These are phyloP conservation scores for Lactarius indigo DNA, from an alignment of 768 basidiomycete species.

Conservation along the genomic window DNA sequence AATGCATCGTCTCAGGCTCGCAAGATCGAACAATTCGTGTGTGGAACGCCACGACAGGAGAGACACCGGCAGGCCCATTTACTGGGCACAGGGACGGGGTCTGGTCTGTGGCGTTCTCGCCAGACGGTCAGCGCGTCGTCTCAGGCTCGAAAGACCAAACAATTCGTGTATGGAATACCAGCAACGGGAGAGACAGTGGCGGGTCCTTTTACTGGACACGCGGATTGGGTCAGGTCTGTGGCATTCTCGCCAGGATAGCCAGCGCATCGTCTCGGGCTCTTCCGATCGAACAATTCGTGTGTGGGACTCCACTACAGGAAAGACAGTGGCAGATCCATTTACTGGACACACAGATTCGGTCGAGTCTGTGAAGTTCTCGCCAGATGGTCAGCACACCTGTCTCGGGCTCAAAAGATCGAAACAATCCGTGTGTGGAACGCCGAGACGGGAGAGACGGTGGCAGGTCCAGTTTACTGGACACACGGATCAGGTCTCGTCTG, in stretches of 20 bases:
- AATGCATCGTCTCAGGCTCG: neutral
- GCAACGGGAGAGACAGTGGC: neutral
- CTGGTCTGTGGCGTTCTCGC: neutral
- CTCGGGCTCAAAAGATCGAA: neutral
- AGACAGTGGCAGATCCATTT: neutral
- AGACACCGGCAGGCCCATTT: neutral
- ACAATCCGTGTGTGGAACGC: neutral
- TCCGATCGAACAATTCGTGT: neutral
- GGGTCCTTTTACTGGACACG: neutral
- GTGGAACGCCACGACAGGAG: neutral
- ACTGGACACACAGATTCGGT: neutral
- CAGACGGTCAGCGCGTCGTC: neutral
- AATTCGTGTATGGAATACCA: neutral
- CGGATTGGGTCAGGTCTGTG: neutral
- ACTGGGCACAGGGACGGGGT: neutral
- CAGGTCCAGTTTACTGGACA: neutral
- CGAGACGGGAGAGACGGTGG: neutral
- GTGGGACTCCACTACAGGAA: neutral
- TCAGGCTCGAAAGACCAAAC: neutral
- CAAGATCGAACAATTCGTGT: neutral
- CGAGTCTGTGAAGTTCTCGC: neutral
- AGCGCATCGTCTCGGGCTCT: neutral
- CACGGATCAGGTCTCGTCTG: rapidly evolving
- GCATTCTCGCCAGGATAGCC: neutral
- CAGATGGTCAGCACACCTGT: neutral